Base-by-base conservation (phyloP, 768 basidiomycete species). In the Termitomyces sp. region DNA sequence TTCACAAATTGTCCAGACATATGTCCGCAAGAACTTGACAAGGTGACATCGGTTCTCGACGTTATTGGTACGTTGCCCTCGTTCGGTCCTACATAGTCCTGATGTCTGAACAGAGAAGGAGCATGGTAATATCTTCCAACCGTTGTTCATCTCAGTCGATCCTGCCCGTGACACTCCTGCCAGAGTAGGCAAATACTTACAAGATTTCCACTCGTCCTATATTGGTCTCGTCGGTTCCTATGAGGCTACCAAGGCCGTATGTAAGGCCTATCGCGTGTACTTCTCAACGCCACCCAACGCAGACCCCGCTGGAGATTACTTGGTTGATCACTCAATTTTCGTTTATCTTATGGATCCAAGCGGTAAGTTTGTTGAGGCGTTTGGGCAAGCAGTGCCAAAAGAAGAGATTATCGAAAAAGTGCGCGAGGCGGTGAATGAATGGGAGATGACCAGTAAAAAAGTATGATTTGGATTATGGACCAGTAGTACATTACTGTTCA, bases 1-100 rank as follows among this genome's bases (percentile, higher is more conserved):
- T 99, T 98, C 77, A 95, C 96, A 31, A 96, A 99, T 72, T 99
- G 97, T 72, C 96, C 97, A 6, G 97, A 99, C 72, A 98, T 99
- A 54, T 99, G 97, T 68, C 97, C 97, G 1, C 92, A 95, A 55
- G 96, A 98, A 73, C 79, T 99, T 29, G 97, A 99, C 77, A 98
- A 98, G 77, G 85, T 98, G 75, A 85, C 89, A 13, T 78, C 73
- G 0, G 86, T 94, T 18, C 77, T 98, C 44, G 79, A 88, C 33
- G 72, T 77, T 49, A 76, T 92, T 54, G 87, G 94, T 92, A 62
- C 60, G 89, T 57, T 37, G 4, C n/a, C 12, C n/a, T 15, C 9
- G 54, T 36, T 10, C 29, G 22, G 22, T 28, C n/a, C 36, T 51
- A 33, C 36, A n/a, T 37, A 22, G 15, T 54, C 7, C 39, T 62